phyloP scores from a whole-genome alignment of 257 asterid species.

The Petunia secreta region DNA sequence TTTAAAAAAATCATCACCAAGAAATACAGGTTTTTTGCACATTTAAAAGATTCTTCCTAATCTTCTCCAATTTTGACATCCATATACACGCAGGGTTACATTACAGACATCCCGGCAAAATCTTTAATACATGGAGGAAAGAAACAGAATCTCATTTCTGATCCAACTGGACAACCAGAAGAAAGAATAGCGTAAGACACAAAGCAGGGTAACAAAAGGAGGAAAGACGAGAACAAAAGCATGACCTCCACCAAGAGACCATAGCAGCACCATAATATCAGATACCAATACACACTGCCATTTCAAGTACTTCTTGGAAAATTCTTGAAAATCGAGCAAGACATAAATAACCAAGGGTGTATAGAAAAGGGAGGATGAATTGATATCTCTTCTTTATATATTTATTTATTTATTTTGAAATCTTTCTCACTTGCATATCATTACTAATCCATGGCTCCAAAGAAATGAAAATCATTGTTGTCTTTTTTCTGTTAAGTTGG shows the following conservation, averaged over 20 bases:
- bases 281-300: slow-evolving; percentile 15
- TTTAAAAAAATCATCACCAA: not conserved
- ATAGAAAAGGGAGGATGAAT: not conserved
- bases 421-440: not conserved
- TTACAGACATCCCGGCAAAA: not conserved
- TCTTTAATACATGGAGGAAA: not conserved
- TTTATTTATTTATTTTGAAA: not conserved
- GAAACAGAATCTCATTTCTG: not conserved
- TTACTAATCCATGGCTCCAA: not conserved
- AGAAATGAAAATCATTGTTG: not conserved
- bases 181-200: not conserved
- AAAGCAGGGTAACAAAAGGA: not conserved
- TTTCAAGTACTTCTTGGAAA: not conserved
- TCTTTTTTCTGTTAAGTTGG: not conserved
- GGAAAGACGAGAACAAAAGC: not conserved
- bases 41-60: not conserved
- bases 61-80: slow-evolving; percentile 4
- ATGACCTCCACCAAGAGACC: not conserved
- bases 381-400: not conserved
- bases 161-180: slow-evolving; percentile 18
- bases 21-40: slow-evolving; percentile 14
- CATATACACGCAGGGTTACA: not conserved
- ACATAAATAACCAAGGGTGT: not conserved
- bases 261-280: not conserved
- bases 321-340: not conserved